Evolutionary conservation across 139 green algal species (phyloP).

Genomic region (Asterochloris erici): DNA sequence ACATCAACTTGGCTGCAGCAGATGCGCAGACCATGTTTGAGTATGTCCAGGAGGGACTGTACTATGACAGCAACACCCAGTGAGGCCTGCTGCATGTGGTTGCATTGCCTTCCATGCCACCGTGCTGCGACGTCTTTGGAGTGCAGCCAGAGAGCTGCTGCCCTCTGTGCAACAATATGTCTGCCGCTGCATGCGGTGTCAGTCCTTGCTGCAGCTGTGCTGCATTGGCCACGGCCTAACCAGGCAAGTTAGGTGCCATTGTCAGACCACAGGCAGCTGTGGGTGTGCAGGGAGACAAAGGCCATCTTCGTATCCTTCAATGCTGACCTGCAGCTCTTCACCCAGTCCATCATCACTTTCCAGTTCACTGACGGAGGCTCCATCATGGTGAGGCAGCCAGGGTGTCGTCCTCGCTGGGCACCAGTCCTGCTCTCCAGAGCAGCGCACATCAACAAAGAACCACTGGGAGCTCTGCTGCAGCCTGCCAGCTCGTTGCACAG

Average conservation of each 20-base stretch:
- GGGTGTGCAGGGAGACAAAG: constrained; percentile 21
- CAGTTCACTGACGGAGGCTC: constrained; percentile 61
- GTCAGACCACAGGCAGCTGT: neutral
- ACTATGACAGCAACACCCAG: constrained; percentile 63
- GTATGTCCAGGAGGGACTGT: constrained; percentile 64
- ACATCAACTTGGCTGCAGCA: constrained; percentile 69
- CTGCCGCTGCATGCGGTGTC: too few species aligned
- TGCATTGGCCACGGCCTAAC: too few species aligned
- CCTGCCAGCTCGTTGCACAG: too few species aligned
- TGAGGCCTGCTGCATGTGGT: neutral
- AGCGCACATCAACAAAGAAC: too few species aligned
- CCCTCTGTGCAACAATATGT: too few species aligned
- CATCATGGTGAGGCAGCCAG: constrained; percentile 30
- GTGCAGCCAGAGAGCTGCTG: too few species aligned
- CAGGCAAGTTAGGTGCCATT: too few species aligned
- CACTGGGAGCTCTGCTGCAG: too few species aligned
- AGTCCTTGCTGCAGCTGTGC: too few species aligned
- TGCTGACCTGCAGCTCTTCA: constrained; percentile 69
- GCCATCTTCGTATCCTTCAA: constrained; percentile 83
- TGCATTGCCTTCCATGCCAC: neutral
- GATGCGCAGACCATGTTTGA: constrained; percentile 40
- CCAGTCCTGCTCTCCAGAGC: too few species aligned
- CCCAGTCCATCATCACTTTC: constrained; percentile 44
- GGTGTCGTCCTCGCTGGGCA: too few species aligned
- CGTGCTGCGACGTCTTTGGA: too few species aligned